Evolutionary conservation across 163 green algal genomes (phyloP), one percentile per base, ranked within the genome.

Genomic region (Chlorella variabilis): DNA sequence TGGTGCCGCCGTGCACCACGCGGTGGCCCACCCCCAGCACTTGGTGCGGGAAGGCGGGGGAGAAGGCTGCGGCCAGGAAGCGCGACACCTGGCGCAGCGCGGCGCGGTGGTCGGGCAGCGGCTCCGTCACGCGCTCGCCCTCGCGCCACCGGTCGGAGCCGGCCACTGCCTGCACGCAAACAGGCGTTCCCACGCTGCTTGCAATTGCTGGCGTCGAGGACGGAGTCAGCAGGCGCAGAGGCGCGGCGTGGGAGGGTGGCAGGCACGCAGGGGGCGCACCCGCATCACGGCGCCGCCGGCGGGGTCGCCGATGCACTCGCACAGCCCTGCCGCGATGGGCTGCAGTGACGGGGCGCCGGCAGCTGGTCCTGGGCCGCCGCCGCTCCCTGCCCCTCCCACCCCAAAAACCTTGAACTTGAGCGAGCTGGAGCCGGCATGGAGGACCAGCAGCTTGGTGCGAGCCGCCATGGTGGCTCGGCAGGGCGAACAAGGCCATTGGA

Each of bases 401-500:
- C 90, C 39, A 48, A 90, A 95, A 2, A 95, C 70, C 69, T 93
- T 94, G 71, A 94, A 97, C 80, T 97, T 97, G 0, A 97, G 81
- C 27, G 65, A 89, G 3, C 87, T 94, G 61, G 74, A 90, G 33
- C 93, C 93, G 0, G 89, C 81, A 36, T 97, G 97, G 7, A 97
- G 42, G 29, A 97, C 93, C 7, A 97, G 77, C 2, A 82, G 18
- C 63, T 82, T 82, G 63, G 67, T 56, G 33, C 71, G 71, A 3
- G 25, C 6, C 0, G 71, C 71, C 17, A 62, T 62, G 20, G 4
- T n/a, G 51, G n/a, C n/a, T n/a, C n/a, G n/a, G n/a, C n/a, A n/a
- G n/a, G n/a, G n/a, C n/a, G n/a, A n/a, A n/a, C n/a, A n/a, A n/a
- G n/a, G 65, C 65, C 65, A 73, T 73, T 6, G n/a, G n/a, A n/a